Base-by-base conservation (phyloP, 495 filamentous ascomycete genomes). In the Poronia punctata region DNA sequence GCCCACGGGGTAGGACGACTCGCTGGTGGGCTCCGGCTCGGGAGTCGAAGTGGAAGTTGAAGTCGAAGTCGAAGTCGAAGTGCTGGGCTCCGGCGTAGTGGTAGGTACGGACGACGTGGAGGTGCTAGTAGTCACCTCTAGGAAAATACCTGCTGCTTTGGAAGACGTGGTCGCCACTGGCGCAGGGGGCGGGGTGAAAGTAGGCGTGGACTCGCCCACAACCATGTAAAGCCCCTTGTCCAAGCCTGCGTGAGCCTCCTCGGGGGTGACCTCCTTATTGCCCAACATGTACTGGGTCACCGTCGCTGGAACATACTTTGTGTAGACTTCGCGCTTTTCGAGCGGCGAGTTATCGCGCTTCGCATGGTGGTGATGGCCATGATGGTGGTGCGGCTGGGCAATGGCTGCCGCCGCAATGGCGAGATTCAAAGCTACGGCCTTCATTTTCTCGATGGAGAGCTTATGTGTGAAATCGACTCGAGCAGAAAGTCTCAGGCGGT, bases 211-310 rank as follows among this genome's bases (percentile, higher is more conserved):
- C 28, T 70, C 64, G 38, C 69, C 69, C 23, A 75, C 38, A n/a
- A 78, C 55, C 33, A 73, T 44, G 39, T 64, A 74, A 11, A 61
- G 65, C 18, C 81, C 75, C 33, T 76, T 62, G 30, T 66, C 61
- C 47, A 88, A 67, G 45, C 82, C 79, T 28, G 69, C 43, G 68
- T 83, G 74, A 25, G 82, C 83, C 26, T 79, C 65, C 3, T 66
- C 56, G 25, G 62, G 53, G 31, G 60, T 57, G 46, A 88, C 66
- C 17, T 52, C 29, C 48, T 78, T 36, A 41, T 74, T 76, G 36
- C 80, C 69, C 25, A 83, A 57, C 46, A 78, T 65, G 52, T 81
- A 86, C 38, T 73, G 67, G 38, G 72, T 67, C 11, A 76, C 70
- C 27, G 72, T 76, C 22, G 78, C 77, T 28, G 62, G 59, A 28